Evolutionary conservation across 2,329 filamentous ascomycete genomes (phyloP).

Genomic region (Fusarium kyushuense): DNA sequence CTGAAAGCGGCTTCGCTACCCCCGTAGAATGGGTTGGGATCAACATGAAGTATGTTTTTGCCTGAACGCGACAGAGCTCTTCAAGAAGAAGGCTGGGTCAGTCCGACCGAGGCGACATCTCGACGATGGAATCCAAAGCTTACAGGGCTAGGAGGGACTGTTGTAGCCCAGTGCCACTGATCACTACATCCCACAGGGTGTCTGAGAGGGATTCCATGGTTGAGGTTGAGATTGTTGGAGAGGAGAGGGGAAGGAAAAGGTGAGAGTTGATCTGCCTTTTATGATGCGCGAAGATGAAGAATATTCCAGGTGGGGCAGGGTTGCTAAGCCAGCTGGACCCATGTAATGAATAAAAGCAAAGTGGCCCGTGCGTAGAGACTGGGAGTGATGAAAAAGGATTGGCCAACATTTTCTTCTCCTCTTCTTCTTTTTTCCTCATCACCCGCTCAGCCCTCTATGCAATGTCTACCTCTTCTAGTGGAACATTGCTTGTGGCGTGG

Average conservation of each 20-base stretch:
- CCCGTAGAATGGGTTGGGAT: slow-evolving; percentile 90
- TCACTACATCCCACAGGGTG: slow-evolving; percentile 82
- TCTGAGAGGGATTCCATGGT: slow-evolving; percentile 80
- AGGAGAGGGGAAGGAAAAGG: slow-evolving; percentile 23
- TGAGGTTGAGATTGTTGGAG: slow-evolving; percentile 44
- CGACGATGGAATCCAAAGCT: slow-evolving; percentile 56
- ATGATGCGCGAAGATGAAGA: slow-evolving; percentile 35
- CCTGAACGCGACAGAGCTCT: slow-evolving; percentile 93
- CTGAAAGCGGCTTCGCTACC: slow-evolving; percentile 87
- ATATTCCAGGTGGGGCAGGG: slow-evolving; percentile 43
- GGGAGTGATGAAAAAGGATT: slow-evolving; percentile 22
- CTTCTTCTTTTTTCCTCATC: slow-evolving; percentile 43
- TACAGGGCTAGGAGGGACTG: slow-evolving; percentile 86
- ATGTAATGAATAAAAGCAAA: neutral
- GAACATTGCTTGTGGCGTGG: slow-evolving; percentile 51
- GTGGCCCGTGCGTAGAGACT: slow-evolving; percentile 44
- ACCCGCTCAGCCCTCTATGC: slow-evolving; percentile 50
- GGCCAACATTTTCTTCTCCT: slow-evolving; percentile 47
- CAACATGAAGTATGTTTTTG: slow-evolving; percentile 91
- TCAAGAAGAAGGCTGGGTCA: slow-evolving; percentile 52
- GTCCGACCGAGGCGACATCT: slow-evolving; percentile 50
- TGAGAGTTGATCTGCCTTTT: slow-evolving; percentile 28
- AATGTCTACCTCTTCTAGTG: slow-evolving; percentile 47
- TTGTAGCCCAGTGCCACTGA: slow-evolving; percentile 81
- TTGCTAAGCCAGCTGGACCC: slow-evolving; percentile 16